These are phyloP conservation scores for Xerocomellus chrysenteron DNA, from an alignment of 768 basidiomycete species.

Conservation along the genomic window DNA sequence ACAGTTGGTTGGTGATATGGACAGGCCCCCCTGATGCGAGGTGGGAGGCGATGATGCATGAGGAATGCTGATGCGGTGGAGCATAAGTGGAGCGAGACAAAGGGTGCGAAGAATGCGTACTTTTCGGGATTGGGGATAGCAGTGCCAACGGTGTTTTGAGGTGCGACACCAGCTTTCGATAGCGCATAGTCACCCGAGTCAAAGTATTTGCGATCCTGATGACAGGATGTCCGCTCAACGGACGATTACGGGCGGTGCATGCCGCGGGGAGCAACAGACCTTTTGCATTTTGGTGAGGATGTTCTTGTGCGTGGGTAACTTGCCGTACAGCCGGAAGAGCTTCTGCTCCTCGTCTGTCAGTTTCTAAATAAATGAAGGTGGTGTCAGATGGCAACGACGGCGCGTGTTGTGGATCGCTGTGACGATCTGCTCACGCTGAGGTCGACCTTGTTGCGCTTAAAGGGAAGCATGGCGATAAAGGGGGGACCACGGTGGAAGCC, in stretches of 20 bases:
- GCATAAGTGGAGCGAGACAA: background rate
- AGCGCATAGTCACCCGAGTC: conserved; percentile 99
- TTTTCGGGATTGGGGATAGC: conserved; percentile 98
- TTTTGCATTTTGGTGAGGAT: conserved; percentile 93
- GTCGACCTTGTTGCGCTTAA: conserved; percentile 89
- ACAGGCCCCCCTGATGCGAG: conserved; percentile 53
- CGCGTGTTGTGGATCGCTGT: background rate
- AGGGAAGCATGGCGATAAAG: conserved; percentile 60
- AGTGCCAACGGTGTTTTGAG: conserved; percentile 87
- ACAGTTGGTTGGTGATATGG: conserved; percentile 73
- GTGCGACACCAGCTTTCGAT: conserved; percentile 90
- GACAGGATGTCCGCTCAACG: conserved; percentile 7
- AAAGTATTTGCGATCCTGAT: conserved; percentile 97
- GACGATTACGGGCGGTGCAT: conserved; percentile 1
- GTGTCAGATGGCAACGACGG: conserved; percentile 16
- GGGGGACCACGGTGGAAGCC: conserved; percentile 23
- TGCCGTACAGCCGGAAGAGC: conserved; percentile 93
- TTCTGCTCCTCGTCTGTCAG: conserved; percentile 89
- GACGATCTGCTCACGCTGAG: conserved; percentile 65
- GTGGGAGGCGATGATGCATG: conserved; percentile 77
- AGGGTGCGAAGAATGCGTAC: conserved; percentile 46
- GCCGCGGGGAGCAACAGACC: conserved; percentile 43
- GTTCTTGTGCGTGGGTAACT: conserved; percentile 92
- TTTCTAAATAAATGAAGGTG: conserved; percentile 45
- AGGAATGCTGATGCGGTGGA: conserved; percentile 63